Base-by-base conservation (phyloP, 2,329 filamentous ascomycete species). In the Fusarium sp. region DNA sequence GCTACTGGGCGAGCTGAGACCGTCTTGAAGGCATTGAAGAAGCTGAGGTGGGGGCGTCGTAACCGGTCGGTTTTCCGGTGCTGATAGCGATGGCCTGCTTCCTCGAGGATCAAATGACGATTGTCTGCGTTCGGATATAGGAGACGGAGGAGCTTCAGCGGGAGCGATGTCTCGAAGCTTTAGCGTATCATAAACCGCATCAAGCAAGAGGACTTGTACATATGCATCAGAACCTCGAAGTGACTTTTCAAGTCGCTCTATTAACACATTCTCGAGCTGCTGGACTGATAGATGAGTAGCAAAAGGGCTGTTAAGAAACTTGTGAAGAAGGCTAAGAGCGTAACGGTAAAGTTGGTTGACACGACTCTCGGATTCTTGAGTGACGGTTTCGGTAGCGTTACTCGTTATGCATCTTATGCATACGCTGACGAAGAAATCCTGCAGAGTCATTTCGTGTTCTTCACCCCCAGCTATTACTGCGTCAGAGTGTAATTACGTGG, bases 11-110 rank as follows among this genome's bases (percentile, higher is more conserved):
- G 93, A 92, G 57, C 91, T 89, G 51, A 99, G 90, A 0, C 94
- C 96, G 46, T 90, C 88, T 65, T 93, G 90, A 14, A 99, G 84
- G 76, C 93, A 97, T 67, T 92, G 91, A n/a, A 96, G 86, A n/a
- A 99, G 81, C 37, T 90, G 83, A 18, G 88, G 82, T 4, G 92
- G 89, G 21, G 93, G 92, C 6, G 90, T 51, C 18, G 70, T 67
- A 11, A 59, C 51, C 5, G 72, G 67, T 21, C 68, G 72, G 18
- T 64, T 55, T 10, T 81, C 79, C 19, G 72, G 70, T 10, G 72
- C 60, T 12, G 79, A 72, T 21, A 83, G 72, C 1, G 85, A 83
- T 14, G 76, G 74, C 14, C 81, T 78, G 41, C 81, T 77, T 52
- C 77, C 79, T 16, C 81, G 74, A 13, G 81, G 78, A 43, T 88